Evolutionary conservation across 1,284 basidiomycete species (phyloP).

Genomic region (Ceratobasidium sp.): DNA sequence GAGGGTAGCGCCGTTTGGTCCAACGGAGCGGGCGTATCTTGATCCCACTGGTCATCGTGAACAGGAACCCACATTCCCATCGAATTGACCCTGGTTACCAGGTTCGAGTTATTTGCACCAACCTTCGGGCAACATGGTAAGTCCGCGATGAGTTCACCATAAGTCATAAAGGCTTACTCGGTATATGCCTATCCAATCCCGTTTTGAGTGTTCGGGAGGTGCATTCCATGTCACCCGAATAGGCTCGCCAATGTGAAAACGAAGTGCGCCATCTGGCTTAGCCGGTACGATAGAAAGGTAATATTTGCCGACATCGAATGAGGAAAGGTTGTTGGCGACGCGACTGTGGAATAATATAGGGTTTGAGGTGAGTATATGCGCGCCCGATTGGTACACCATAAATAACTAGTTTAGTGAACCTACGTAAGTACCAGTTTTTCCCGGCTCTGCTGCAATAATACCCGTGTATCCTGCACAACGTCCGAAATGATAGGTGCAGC

Average conservation of each 20-base stretch:
- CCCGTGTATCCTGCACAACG: conserved; percentile 90
- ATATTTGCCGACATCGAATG: conserved; percentile 82
- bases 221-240: conserved; percentile 89
- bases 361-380: conserved; percentile 29
- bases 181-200: conserved; percentile 98
- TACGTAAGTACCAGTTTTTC: conserved; percentile 89
- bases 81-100: conserved; percentile 86
- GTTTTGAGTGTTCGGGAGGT: conserved; percentile 85
- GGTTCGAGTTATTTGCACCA: conserved; percentile 81
- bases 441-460: conserved; percentile 87
- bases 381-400: conserved; percentile 19
- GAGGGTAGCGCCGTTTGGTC: conserved; percentile 50
- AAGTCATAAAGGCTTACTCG: conserved; percentile 54
- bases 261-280: conserved; percentile 54
- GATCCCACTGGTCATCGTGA: conserved; percentile 91
- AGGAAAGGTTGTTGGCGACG: conserved; percentile 78
- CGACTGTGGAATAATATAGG: conserved; percentile 58
- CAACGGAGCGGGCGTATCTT: conserved; percentile 70
- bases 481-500: conserved; percentile 71
- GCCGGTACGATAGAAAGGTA: conserved; percentile 67
- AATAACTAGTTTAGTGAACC: conserved; percentile 45
- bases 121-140: conserved; percentile 57
- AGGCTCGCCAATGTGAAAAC: conserved; percentile 90
- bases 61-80: conserved; percentile 93
- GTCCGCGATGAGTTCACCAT: neutral